A percentile compares a stretch with the other conserved stretches of the same genome.
These are phyloP conservation scores for Viola pubescens DNA, from an alignment of 441 rosid species.

Conservation along the genomic window DNA sequence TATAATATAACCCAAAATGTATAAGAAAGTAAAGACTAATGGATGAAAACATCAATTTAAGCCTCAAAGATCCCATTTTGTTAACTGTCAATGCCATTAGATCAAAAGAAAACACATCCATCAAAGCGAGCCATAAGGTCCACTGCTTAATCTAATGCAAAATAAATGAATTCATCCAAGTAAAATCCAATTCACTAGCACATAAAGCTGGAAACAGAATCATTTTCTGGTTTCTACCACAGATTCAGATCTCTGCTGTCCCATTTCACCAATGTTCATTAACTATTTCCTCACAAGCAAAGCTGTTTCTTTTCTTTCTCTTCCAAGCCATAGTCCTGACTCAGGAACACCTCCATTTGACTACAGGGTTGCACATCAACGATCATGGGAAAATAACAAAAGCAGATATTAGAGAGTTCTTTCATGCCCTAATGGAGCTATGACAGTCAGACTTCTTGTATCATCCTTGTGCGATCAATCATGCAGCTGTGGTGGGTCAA, in stretches of 20 bases:
- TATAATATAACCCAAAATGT: background rate
- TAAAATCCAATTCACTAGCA: background rate
- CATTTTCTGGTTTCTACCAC: background rate
- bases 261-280: background rate
- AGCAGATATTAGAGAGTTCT: background rate
- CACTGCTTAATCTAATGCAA: constrained; percentile 1
- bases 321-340: background rate
- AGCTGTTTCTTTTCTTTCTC: background rate
- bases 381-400: constrained; percentile 4
- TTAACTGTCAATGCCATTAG: background rate
- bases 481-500: background rate
- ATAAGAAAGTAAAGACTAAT: background rate
- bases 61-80: background rate
- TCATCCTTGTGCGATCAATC: background rate
- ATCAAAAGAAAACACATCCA: background rate
- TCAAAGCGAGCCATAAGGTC: background rate
- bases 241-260: background rate
- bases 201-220: background rate
- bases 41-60: background rate
- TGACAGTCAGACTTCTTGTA: background rate
- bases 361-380: no score
- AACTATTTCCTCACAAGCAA: background rate
- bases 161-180: background rate
- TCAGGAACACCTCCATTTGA: background rate
- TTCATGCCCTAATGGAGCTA: background rate